Evolutionary conservation across 2,329 filamentous ascomycete species (phyloP).

Genomic region (Chaetomium sp.): DNA sequence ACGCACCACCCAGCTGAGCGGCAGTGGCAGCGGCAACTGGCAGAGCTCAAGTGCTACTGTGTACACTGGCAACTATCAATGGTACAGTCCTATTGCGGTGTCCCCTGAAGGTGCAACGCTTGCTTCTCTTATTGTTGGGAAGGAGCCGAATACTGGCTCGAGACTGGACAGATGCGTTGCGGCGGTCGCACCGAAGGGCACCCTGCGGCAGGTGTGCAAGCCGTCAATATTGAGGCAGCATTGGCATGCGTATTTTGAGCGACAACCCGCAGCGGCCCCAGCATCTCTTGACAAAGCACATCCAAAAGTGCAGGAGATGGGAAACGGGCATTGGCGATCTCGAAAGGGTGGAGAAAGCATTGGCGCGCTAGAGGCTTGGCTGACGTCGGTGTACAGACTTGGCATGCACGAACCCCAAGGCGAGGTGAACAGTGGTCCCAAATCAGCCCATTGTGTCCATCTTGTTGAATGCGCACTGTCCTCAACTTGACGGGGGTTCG

Average conservation of each 20-base stretch:
- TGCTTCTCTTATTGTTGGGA: background rate
- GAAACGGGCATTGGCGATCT: conserved; percentile 25
- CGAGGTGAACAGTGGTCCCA: conserved; percentile 22
- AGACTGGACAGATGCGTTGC: conserved; percentile 9
- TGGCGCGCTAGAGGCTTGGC: conserved; percentile 31
- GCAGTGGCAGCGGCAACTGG: background rate
- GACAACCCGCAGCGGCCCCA: conserved; percentile 18
- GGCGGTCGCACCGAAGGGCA: conserved; percentile 15
- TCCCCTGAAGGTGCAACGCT: background rate
- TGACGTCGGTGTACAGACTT: conserved; percentile 27
- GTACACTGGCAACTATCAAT: too few species aligned
- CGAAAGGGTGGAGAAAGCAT: conserved; percentile 24
- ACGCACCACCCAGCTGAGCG: background rate
- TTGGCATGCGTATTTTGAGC: conserved; percentile 18
- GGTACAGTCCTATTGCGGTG: background rate
- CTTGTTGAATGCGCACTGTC: conserved; percentile 1
- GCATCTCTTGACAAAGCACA: conserved; percentile 21
- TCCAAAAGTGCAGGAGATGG: conserved; percentile 22
- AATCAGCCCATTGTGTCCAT: conserved; percentile 32
- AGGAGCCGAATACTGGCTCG: conserved; percentile 5
- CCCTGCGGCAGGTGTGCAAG: conserved; percentile 14
- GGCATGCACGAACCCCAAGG: conserved; percentile 18
- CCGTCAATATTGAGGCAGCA: conserved; percentile 18
- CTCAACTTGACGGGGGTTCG: background rate
- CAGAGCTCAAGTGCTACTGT: too few species aligned